phyloP scores from a whole-genome alignment of 1,284 basidiomycete genomes.

The Coniferiporia sulphurascens region DNA sequence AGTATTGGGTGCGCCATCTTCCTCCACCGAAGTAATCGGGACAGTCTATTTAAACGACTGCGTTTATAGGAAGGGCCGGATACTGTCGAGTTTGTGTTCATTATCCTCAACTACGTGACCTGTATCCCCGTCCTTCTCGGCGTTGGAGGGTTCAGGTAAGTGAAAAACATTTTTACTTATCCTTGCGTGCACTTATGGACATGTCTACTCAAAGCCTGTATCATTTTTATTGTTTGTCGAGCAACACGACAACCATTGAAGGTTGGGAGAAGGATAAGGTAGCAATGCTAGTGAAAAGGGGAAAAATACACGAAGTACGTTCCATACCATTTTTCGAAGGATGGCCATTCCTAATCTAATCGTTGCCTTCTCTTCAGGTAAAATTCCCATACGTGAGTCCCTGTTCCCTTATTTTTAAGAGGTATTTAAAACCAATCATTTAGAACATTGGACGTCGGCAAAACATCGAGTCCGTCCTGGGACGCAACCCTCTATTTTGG shows the following conservation, averaged over 20 bases:
- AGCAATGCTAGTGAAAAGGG: constrained; percentile 77
- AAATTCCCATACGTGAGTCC: constrained; percentile 87
- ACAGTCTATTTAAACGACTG: constrained; percentile 6
- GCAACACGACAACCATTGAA: constrained; percentile 95
- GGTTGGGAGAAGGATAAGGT: constrained; percentile 97
- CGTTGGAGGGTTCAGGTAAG: constrained; percentile 82
- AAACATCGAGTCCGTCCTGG: constrained; percentile 79
- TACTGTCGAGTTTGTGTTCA: constrained; percentile 70
- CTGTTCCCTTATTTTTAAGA: not conserved
- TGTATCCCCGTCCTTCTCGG: constrained; percentile 82
- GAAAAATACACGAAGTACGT: constrained; percentile 77
- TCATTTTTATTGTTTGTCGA: constrained; percentile 77
- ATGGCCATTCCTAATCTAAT: not conserved
- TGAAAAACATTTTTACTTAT: constrained; percentile 1
- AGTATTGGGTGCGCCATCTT: constrained; percentile 49
- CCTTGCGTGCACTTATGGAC: constrained; percentile 7
- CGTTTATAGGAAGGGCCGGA: constrained; percentile 61
- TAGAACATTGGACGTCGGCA: constrained; percentile 72
- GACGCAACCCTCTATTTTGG: constrained; percentile 73
- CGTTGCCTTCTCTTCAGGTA: constrained; percentile 43
- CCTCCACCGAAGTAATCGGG: constrained; percentile 7
- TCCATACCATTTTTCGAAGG: constrained; percentile 7
- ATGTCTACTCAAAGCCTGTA: constrained; percentile 55
- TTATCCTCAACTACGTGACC: constrained; percentile 83
- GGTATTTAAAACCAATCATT: constrained; percentile 18